Conservation (phyloP, 2,329 filamentous ascomycete species). For the Botryotinia convoluta region DNA sequence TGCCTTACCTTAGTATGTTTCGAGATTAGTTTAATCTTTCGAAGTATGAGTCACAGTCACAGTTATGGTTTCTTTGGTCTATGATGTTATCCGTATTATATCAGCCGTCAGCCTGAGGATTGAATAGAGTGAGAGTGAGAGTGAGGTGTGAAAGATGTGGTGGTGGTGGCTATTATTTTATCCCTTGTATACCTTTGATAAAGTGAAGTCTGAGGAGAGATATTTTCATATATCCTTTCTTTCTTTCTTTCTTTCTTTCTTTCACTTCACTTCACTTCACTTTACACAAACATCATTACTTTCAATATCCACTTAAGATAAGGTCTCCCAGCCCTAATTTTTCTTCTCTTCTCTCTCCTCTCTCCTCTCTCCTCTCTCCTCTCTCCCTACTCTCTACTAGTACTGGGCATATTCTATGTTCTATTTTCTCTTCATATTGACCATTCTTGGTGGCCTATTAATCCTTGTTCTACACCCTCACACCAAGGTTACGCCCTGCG, state of each 20-base stretch:
- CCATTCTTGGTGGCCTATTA: background rate
- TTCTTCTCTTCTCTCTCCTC: background rate
- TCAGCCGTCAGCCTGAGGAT: background rate
- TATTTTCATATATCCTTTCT: background rate
- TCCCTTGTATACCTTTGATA: background rate
- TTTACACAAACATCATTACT: background rate
- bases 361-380: no score
- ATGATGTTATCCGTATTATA: background rate
- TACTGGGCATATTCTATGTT: background rate
- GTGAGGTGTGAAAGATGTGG: background rate
- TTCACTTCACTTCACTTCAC: background rate
- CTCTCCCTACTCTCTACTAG: background rate
- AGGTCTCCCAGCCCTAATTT: constrained; percentile 4
- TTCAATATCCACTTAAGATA: background rate
- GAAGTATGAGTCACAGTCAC: background rate
- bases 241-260: background rate
- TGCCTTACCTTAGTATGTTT: background rate
- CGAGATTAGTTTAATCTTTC: background rate
- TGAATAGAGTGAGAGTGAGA: background rate
- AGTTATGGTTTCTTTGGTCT: background rate
- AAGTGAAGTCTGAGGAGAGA: background rate
- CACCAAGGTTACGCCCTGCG: constrained; percentile 1
- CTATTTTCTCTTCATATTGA: background rate
- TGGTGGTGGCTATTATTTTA: background rate
- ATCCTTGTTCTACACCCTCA: background rate